Percentiles rank a stretch among this genome's conserved stretches.
These are phyloP conservation scores for Cryptomeria japonica DNA, from an alignment of 75 land plant species.

Conservation along the genomic window DNA sequence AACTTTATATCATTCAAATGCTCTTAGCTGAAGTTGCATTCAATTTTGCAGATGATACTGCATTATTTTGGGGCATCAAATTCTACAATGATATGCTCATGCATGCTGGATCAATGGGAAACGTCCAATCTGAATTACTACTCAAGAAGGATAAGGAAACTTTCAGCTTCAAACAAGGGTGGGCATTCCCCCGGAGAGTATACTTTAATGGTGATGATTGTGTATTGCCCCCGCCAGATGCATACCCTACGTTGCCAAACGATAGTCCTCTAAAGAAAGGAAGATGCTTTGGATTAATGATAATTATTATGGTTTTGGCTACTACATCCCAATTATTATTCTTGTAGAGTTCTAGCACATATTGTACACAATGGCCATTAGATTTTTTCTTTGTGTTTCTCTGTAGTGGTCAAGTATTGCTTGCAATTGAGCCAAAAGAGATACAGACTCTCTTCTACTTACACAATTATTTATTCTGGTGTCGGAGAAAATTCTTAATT, in stretches of 20 bases:
- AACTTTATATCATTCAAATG: not conserved
- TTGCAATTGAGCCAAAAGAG: not conserved
- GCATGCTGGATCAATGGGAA: slow-evolving; percentile 64
- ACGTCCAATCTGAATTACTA: slow-evolving; percentile 72
- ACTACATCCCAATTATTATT: not conserved
- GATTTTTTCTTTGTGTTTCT: not conserved
- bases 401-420: not conserved
- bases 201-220: slow-evolving; percentile 80
- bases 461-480: not conserved
- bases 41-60: slow-evolving; percentile 64
- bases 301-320: not conserved
- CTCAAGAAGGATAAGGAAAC: slow-evolving; percentile 49
- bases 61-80: slow-evolving; percentile 73
- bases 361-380: not conserved
- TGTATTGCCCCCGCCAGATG: slow-evolving; percentile 58
- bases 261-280: not conserved
- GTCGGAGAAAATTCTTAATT: not conserved
- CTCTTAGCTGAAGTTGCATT: not conserved
- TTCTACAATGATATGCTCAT: slow-evolving; percentile 69
- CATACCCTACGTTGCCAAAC: slow-evolving; percentile 59
- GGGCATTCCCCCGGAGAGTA: slow-evolving; percentile 70
- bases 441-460: not conserved
- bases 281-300: not conserved
- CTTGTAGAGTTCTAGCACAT: not conserved
- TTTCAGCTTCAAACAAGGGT: slow-evolving; percentile 59